Percentiles rank a stretch among this genome's conserved stretches.
phyloP scores from a whole-genome alignment of 306 rosid genomes.

The Ormosia emarginata region DNA sequence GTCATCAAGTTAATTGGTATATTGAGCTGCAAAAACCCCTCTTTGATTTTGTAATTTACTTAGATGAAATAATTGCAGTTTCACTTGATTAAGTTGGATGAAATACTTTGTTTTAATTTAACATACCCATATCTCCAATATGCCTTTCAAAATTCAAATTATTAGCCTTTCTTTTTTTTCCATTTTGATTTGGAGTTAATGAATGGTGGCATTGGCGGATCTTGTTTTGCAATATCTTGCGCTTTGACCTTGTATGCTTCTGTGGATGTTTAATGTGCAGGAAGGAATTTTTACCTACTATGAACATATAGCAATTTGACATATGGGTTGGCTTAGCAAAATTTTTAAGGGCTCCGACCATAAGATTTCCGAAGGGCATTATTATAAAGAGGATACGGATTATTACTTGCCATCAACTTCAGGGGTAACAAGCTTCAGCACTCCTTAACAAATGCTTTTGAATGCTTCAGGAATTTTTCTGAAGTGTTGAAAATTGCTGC shows the following conservation, averaged over 20 bases:
- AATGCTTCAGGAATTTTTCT: background rate
- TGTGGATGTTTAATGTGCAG: slow-evolving; percentile 52
- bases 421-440: slow-evolving; percentile 47
- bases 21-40: slow-evolving; percentile 40
- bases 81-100: background rate
- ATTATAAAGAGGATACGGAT: slow-evolving; percentile 50
- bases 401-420: slow-evolving; percentile 64
- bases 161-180: background rate
- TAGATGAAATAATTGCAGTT: background rate
- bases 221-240: slow-evolving; percentile 9
- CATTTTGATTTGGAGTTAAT: background rate
- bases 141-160: background rate
- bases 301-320: slow-evolving; percentile 44
- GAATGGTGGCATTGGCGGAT: background rate
- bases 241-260: background rate
- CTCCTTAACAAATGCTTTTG: background rate
- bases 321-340: slow-evolving; percentile 85
- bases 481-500: background rate
- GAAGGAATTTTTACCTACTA: slow-evolving; percentile 30
- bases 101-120: background rate
- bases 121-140: background rate
- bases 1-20: slow-evolving; percentile 18
- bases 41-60: background rate
- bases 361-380: slow-evolving; percentile 65
- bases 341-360: slow-evolving; percentile 71